Evolutionary conservation across 192 early-diverging fungal species (phyloP).

Genomic region (Coemansia sp.): DNA sequence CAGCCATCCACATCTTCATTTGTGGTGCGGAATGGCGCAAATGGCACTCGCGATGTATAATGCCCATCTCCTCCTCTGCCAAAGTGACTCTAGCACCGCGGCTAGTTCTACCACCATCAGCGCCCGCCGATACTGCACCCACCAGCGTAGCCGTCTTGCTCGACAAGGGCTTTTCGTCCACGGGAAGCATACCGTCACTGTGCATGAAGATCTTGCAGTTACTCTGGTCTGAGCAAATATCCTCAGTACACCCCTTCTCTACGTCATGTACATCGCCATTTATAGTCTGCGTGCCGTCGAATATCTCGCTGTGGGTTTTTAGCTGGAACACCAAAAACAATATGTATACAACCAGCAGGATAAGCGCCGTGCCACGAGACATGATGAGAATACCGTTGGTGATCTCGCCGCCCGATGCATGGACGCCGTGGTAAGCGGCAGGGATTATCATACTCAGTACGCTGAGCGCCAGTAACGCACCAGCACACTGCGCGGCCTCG

Average conservation of each 20-base stretch:
- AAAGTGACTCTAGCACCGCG: background rate
- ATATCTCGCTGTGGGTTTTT: conserved; percentile 72
- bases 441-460: conserved; percentile 72
- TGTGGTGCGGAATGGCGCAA: conserved; percentile 51
- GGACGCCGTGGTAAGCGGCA: conserved; percentile 68
- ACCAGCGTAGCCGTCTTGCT: conserved; percentile 11
- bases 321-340: conserved; percentile 86
- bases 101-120: background rate
- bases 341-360: conserved; percentile 69
- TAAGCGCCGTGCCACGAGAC: conserved; percentile 69
- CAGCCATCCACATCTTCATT: conserved; percentile 63
- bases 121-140: background rate
- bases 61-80: background rate
- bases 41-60: conserved; percentile 14
- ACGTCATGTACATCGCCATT: background rate
- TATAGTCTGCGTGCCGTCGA: conserved; percentile 47
- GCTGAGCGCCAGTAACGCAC: conserved; percentile 67
- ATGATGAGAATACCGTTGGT: conserved; percentile 62
- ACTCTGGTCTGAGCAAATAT: background rate
- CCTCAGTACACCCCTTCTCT: conserved; percentile 1
- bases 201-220: conserved; percentile 4
- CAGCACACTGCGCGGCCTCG: conserved; percentile 74
- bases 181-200: background rate
- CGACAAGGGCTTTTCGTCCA: background rate
- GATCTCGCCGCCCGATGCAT: conserved; percentile 50